Evolutionary conservation across 768 basidiomycete species (phyloP).

Genomic region (Suillus bovinus): DNA sequence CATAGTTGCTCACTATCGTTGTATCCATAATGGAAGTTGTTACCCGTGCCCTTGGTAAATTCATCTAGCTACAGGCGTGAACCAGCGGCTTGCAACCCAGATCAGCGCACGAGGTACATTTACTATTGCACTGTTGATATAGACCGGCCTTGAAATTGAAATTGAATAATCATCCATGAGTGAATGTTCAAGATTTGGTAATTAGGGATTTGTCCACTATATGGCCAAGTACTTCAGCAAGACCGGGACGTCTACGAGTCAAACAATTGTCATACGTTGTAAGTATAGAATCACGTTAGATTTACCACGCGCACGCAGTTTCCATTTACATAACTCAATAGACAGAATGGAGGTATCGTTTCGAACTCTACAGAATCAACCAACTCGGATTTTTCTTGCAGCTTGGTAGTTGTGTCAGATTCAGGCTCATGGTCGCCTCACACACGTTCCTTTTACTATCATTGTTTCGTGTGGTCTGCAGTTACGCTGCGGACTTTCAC

Average conservation of each 20-base stretch:
- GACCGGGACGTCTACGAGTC: no score
- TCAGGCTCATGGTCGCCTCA: background rate
- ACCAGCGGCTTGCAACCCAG: background rate
- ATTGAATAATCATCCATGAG: no score
- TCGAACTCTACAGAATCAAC: background rate
- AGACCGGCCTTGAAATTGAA: no score
- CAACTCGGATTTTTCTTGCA: background rate
- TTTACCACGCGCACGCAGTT: no score
- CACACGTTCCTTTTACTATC: background rate
- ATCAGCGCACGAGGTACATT: background rate
- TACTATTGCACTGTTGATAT: no score
- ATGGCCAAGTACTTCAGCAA: no score
- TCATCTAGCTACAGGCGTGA: background rate
- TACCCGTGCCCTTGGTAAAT: background rate
- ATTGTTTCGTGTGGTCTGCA: background rate
- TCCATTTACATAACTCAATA: no score
- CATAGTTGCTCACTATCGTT: background rate
- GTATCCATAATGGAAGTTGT: slow-evolving; percentile 5
- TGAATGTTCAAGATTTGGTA: no score
- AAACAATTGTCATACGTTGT: no score
- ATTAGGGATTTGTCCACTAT: no score
- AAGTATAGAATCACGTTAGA: no score
- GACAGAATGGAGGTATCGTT: background rate
- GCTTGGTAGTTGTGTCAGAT: background rate
- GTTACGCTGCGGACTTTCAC: background rate